Percentiles rank a stretch among this genome's conserved stretches.
These are phyloP conservation scores for Oidiodendron maius DNA, from an alignment of 495 filamentous ascomycete species.

Conservation along the genomic window DNA sequence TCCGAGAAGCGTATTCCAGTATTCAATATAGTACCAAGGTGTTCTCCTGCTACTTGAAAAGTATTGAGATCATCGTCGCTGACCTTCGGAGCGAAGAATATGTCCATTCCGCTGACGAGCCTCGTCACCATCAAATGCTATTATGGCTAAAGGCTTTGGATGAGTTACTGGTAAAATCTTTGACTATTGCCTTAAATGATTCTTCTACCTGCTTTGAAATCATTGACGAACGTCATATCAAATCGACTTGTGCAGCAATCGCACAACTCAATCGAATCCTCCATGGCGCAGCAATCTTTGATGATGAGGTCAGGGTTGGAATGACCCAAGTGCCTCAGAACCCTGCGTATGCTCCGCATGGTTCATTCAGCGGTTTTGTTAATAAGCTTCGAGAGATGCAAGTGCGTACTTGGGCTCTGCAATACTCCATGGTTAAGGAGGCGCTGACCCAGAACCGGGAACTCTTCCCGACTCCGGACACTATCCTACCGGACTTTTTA, in stretches of 20 bases:
- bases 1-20: conserved; percentile 78
- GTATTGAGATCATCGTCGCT: conserved; percentile 71
- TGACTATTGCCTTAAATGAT: conserved; percentile 59
- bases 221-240: conserved; percentile 70
- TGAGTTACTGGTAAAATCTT: conserved; percentile 60
- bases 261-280: conserved; percentile 63
- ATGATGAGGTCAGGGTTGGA: conserved; percentile 74
- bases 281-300: conserved; percentile 71
- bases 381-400: conserved; percentile 83
- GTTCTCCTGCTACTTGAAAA: conserved; percentile 76
- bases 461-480: conserved; percentile 54
- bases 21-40: conserved; percentile 83
- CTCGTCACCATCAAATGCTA: conserved; percentile 62
- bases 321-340: conserved; percentile 45
- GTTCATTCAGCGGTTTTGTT: conserved; percentile 40
- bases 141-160: conserved; percentile 73
- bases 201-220: conserved; percentile 69
- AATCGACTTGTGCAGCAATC: conserved; percentile 61
- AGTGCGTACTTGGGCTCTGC: conserved; percentile 78
- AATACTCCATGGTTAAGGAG: conserved; percentile 68
- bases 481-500: conserved; percentile 68
- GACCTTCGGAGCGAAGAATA: conserved; percentile 65
- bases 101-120: conserved; percentile 48
- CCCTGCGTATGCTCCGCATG: conserved; percentile 31
- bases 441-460: conserved; percentile 60